Evolutionary conservation across 2,329 filamentous ascomycete genomes (phyloP).

Genomic region (Aspergillus melleus): DNA sequence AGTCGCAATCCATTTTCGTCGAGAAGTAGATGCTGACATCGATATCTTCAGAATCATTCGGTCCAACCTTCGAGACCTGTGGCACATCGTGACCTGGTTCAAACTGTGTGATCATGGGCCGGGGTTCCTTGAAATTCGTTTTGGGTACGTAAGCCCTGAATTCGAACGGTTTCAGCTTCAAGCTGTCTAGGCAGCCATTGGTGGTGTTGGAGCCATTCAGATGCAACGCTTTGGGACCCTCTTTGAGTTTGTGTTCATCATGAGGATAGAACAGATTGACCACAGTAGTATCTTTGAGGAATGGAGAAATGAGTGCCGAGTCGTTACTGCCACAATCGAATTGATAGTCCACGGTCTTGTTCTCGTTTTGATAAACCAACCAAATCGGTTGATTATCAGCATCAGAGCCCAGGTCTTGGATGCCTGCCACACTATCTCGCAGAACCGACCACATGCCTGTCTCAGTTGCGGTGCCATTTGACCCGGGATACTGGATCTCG

Average conservation of each 20-base stretch:
- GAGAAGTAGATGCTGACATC: conserved; percentile 61
- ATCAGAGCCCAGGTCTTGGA: conserved; percentile 52
- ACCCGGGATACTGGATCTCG: conserved; percentile 53
- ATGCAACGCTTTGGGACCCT: conserved; percentile 47
- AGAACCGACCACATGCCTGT: conserved; percentile 62
- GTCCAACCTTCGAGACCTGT: conserved; percentile 49
- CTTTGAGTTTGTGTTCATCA: conserved; percentile 54
- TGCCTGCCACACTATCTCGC: conserved; percentile 50
- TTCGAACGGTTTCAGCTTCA: conserved; percentile 57
- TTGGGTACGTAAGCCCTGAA: conserved; percentile 62
- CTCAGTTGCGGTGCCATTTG: conserved; percentile 54
- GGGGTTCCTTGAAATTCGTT: conserved; percentile 50
- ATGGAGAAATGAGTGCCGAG: conserved; percentile 59
- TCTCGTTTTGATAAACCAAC: conserved; percentile 49
- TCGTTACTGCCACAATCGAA: conserved; percentile 57
- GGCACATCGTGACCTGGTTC: conserved; percentile 62
- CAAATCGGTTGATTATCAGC: conserved; percentile 48
- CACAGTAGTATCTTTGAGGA: conserved; percentile 54
- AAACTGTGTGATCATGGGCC: conserved; percentile 61
- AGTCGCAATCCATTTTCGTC: conserved; percentile 61
- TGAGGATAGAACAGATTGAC: conserved; percentile 65
- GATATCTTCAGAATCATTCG: conserved; percentile 46
- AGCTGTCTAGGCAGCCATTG: conserved; percentile 57
- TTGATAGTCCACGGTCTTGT: conserved; percentile 52
- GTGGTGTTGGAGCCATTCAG: conserved; percentile 48